phyloP scores from a whole-genome alignment of 257 asterid species.

The Solanum sejunctum region DNA sequence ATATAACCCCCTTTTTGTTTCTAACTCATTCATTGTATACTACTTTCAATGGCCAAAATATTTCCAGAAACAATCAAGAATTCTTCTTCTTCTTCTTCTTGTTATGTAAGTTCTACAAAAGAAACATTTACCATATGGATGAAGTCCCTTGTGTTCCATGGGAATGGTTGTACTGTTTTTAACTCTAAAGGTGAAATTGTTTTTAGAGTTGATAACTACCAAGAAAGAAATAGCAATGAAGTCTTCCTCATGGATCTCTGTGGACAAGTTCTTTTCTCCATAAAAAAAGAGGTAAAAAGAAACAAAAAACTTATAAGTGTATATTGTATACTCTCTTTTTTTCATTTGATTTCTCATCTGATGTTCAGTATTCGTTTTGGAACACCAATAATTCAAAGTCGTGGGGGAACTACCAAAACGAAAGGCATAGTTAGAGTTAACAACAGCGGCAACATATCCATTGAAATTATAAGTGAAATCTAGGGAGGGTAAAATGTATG shows the following conservation, averaged over 20 bases:
- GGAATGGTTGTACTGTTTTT: background rate
- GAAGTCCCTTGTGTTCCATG: background rate
- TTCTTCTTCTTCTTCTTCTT: background rate
- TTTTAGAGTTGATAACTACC: background rate
- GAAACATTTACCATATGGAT: background rate
- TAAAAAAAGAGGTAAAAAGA: conserved; percentile 44
- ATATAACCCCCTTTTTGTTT: background rate
- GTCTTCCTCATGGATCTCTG: conserved; percentile 58
- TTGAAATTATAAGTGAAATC: no score
- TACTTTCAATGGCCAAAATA: conserved; percentile 41
- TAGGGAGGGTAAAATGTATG: no score
- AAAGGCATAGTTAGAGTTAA: background rate
- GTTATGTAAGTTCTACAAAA: background rate
- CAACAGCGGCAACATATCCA: no score
- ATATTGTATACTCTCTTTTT: no score
- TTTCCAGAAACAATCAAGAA: conserved; percentile 18
- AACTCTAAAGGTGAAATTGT: background rate
- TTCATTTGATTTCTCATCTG: background rate
- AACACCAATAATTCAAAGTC: background rate
- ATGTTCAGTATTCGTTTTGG: background rate
- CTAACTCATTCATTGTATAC: background rate
- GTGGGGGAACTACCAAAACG: background rate
- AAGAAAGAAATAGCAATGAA: conserved; percentile 31
- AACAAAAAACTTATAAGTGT: background rate
- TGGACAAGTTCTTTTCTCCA: conserved; percentile 53